Percentiles rank a stretch among this genome's conserved stretches.
Evolutionary conservation across 495 filamentous ascomycete species (phyloP).

Genomic region (Tuber brumale): DNA sequence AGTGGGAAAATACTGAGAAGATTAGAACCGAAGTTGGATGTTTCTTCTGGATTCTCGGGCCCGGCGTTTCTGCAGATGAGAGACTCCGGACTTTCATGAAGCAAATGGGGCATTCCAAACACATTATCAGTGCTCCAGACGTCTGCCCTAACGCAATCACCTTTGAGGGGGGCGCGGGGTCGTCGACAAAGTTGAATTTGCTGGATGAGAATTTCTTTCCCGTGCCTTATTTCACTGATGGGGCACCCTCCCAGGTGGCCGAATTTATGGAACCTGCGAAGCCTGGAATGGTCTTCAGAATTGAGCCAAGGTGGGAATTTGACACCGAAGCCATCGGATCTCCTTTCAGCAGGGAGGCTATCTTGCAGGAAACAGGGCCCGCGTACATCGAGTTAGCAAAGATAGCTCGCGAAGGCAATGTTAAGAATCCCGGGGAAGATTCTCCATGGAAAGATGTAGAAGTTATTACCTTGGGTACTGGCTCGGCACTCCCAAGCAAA

Average conservation of each 20-base stretch:
- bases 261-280: slow-evolving; percentile 30
- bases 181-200: slow-evolving; percentile 59
- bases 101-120: slow-evolving; percentile 54
- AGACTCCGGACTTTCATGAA: slow-evolving; percentile 63
- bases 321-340: slow-evolving; percentile 49
- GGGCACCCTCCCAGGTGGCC: slow-evolving; percentile 25
- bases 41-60: slow-evolving; percentile 76
- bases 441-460: slow-evolving; percentile 68
- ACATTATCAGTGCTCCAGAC: slow-evolving; percentile 68
- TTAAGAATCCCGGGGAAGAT: slow-evolving; percentile 44
- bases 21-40: slow-evolving; percentile 61
- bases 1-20: slow-evolving; percentile 59
- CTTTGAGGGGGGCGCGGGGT: slow-evolving; percentile 56
- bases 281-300: slow-evolving; percentile 49
- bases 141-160: slow-evolving; percentile 65
- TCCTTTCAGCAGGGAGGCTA: slow-evolving; percentile 50
- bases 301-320: slow-evolving; percentile 59
- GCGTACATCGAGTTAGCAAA: slow-evolving; percentile 47
- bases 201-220: slow-evolving; percentile 65
- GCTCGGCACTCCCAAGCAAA: slow-evolving; percentile 79
- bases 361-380: slow-evolving; percentile 44
- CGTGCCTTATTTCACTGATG: slow-evolving; percentile 43
- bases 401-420: slow-evolving; percentile 47
- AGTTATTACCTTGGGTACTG: slow-evolving; percentile 80
- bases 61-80: slow-evolving; percentile 56